Percentiles rank a stretch among this genome's conserved stretches.
Evolutionary conservation across 805 yeast genomes (phyloP).

Genomic region (Teunomyces tritomae): DNA sequence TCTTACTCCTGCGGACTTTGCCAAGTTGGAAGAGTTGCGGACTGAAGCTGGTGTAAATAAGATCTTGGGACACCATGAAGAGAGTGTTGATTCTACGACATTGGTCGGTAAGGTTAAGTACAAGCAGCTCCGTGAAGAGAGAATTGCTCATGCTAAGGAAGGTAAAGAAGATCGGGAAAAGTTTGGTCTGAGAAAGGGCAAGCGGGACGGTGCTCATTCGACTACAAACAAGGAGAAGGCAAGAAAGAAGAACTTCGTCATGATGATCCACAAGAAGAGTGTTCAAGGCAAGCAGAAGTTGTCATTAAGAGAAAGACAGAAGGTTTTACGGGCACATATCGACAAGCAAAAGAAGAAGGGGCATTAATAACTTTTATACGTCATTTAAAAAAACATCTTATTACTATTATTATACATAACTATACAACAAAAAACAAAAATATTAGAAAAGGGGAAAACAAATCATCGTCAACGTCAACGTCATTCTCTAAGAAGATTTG

Average conservation of each 20-base stretch:
- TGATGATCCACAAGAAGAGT: constrained; percentile 94
- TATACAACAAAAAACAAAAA: neutral
- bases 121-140: constrained; percentile 87
- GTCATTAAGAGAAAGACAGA: constrained; percentile 89
- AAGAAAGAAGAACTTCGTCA: constrained; percentile 96
- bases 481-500: neutral
- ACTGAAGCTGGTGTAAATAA: constrained; percentile 83
- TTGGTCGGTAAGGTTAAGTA: constrained; percentile 77
- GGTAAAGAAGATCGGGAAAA: constrained; percentile 92
- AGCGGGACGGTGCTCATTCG: constrained; percentile 71
- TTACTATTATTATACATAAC: neutral
- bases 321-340: constrained; percentile 79
- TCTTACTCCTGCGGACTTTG: constrained; percentile 96
- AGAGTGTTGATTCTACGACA: constrained; percentile 73
- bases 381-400: neutral
- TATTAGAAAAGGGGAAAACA: neutral
- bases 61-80: constrained; percentile 77
- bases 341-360: constrained; percentile 90
- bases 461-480: neutral
- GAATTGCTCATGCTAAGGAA: constrained; percentile 80
- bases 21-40: constrained; percentile 85
- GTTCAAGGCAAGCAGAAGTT: constrained; percentile 92
- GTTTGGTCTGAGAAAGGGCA: constrained; percentile 85
- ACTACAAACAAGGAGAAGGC: constrained; percentile 96
- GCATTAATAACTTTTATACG: constrained; percentile 27